These are phyloP conservation scores for Acarospora socialis DNA, from an alignment of 2,329 filamentous ascomycete species.

Conservation along the genomic window DNA sequence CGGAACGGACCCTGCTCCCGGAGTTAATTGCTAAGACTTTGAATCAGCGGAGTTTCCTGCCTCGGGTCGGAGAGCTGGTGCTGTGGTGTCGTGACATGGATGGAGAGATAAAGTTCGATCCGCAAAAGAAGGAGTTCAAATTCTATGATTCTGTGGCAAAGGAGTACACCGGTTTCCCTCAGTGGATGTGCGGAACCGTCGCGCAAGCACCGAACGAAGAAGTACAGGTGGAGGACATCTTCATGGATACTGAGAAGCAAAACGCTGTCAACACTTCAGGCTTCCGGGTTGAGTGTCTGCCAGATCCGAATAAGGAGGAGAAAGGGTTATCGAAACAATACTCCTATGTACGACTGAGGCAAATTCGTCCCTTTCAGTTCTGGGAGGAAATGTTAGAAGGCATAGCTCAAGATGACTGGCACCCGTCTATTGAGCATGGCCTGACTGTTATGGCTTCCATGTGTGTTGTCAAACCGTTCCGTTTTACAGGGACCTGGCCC, in stretches of 20 bases:
- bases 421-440: slow-evolving; percentile 41
- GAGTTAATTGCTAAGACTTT: not conserved
- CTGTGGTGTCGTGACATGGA: not conserved
- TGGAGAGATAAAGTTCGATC: not conserved
- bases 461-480: slow-evolving; percentile 37
- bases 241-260: slow-evolving; percentile 25
- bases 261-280: slow-evolving; percentile 36
- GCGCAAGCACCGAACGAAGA: slow-evolving; percentile 35
- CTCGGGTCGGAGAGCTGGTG: slow-evolving; percentile 7
- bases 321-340: slow-evolving; percentile 40
- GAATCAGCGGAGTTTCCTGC: slow-evolving; percentile 6
- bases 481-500: slow-evolving; percentile 41
- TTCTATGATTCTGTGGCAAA: slow-evolving; percentile 5
- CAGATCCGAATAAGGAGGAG: slow-evolving; percentile 34
- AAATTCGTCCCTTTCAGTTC: slow-evolving; percentile 40
- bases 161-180: slow-evolving; percentile 25
- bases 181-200: slow-evolving; percentile 44
- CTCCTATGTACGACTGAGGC: slow-evolving; percentile 39
- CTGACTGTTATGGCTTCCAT: slow-evolving; percentile 39
- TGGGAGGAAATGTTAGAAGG: slow-evolving; percentile 37
- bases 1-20: slow-evolving; percentile 1
- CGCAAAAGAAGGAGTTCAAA: not conserved
- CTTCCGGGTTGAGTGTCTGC: slow-evolving; percentile 43
- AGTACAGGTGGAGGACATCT: slow-evolving; percentile 32
- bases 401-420: slow-evolving; percentile 28